These are phyloP conservation scores for Lichtheimia hyalospora DNA, from an alignment of 371 early-diverging fungal genomes.

Conservation along the genomic window DNA sequence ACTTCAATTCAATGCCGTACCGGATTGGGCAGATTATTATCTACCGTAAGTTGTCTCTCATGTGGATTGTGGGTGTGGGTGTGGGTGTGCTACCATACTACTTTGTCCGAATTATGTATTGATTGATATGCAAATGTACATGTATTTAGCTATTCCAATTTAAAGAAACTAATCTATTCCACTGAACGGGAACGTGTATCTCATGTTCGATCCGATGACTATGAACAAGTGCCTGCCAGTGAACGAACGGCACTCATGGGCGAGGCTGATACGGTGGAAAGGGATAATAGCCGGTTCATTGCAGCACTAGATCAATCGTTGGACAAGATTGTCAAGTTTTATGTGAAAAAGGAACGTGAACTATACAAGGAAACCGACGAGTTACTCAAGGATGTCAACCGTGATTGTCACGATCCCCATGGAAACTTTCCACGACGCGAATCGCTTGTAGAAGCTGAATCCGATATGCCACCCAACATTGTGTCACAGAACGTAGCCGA, in stretches of 20 bases:
- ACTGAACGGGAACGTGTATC: slow-evolving; percentile 81
- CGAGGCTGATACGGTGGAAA: slow-evolving; percentile 29
- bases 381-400: slow-evolving; percentile 41
- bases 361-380: slow-evolving; percentile 64
- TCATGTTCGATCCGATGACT: slow-evolving; percentile 23
- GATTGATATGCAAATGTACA: not conserved
- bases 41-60: slow-evolving; percentile 49
- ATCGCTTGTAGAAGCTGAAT: slow-evolving; percentile 35
- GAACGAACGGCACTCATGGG: slow-evolving; percentile 49
- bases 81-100: too few species aligned
- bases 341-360: slow-evolving; percentile 80
- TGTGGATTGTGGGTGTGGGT: too few species aligned
- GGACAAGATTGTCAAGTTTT: slow-evolving; percentile 78
- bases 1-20: slow-evolving; percentile 86
- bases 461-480: slow-evolving; percentile 44
- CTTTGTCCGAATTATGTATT: not conserved
- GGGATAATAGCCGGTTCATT: slow-evolving; percentile 61
- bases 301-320: slow-evolving; percentile 79
- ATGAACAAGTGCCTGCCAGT: slow-evolving; percentile 27
- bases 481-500: slow-evolving; percentile 40
- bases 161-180: slow-evolving; percentile 88
- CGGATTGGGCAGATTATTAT: slow-evolving; percentile 89
- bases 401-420: slow-evolving; percentile 1
- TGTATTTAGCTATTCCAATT: slow-evolving; percentile 71
- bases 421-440: slow-evolving; percentile 38